These are phyloP conservation scores for Flaveria robusta DNA, from an alignment of 129 eudicot species.

Conservation along the genomic window DNA sequence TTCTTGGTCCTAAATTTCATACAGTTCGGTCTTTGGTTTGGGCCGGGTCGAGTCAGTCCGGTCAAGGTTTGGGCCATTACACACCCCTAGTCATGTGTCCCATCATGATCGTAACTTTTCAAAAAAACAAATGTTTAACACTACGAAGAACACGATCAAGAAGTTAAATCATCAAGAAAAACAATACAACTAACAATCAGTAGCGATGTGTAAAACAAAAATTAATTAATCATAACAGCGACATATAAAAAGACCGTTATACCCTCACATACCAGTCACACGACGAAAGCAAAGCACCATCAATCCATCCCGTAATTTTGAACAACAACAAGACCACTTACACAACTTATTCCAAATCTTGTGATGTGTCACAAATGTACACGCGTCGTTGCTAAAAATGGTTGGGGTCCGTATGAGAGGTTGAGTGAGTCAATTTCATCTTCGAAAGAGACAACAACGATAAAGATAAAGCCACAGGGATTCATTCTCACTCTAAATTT, in stretches of 20 bases:
- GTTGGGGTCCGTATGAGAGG: conserved; percentile 30
- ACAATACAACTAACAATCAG: too few relatives aligned
- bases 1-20: too few relatives aligned
- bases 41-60: too few relatives aligned
- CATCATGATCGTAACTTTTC: too few relatives aligned
- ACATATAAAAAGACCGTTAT: not conserved
- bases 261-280: not conserved
- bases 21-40: too few relatives aligned
- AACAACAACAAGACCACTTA: not conserved
- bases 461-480: conserved; percentile 10
- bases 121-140: too few relatives aligned
- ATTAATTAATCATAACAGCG: not conserved
- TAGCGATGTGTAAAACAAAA: too few relatives aligned
- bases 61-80: too few relatives aligned
- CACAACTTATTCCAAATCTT: not conserved
- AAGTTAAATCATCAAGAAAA: too few relatives aligned
- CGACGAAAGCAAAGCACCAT: too few relatives aligned
- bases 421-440: conserved; percentile 32
- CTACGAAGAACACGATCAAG: too few relatives aligned
- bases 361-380: conserved; percentile 37
- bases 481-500: conserved; percentile 1
- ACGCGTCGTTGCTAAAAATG: conserved; percentile 37
- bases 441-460: conserved; percentile 37
- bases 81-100: too few relatives aligned
- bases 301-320: not conserved